Percentiles rank a stretch among this genome's conserved stretches.
Evolutionary conservation across 208 protist species (phyloP).

Genomic region (Jaenimonas drosophilae): DNA sequence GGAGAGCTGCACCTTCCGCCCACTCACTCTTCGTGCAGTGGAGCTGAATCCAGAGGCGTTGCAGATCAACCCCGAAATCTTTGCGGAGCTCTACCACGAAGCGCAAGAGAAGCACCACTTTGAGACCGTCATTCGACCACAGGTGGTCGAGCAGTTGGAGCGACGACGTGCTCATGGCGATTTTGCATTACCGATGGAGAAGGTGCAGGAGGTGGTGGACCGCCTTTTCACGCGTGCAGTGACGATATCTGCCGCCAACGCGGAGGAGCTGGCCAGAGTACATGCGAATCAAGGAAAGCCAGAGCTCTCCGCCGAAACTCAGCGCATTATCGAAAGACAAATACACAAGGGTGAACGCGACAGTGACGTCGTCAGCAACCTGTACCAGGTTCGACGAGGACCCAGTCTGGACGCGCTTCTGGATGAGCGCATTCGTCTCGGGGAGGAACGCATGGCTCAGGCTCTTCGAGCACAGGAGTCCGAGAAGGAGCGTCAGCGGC

Average conservation of each 20-base stretch:
- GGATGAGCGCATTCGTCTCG: conserved; percentile 8
- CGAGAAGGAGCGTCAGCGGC: conserved; percentile 13
- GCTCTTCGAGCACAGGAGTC: conserved; percentile 11
- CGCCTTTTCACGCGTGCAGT: conserved; percentile 39
- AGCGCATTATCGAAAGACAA: conserved; percentile 50
- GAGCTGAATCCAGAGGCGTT: conserved; percentile 20
- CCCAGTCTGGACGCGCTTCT: conserved; percentile 4
- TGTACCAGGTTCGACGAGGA: conserved; percentile 17
- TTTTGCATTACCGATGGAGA: conserved; percentile 8
- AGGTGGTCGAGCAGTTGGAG: conserved; percentile 49
- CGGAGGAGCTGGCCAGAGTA: not conserved
- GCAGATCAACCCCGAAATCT: conserved; percentile 18
- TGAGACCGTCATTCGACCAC: conserved; percentile 26
- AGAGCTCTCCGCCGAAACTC: conserved; percentile 23
- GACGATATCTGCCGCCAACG: conserved; percentile 6
- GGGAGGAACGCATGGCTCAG: conserved; percentile 15
- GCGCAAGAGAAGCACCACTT: conserved; percentile 46
- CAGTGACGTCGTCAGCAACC: conserved; percentile 20
- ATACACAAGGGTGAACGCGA: conserved; percentile 23
- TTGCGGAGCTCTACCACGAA: conserved; percentile 50
- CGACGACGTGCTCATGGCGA: conserved; percentile 1
- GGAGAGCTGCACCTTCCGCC: conserved; percentile 72
- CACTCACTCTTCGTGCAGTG: conserved; percentile 48
- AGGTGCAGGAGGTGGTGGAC: conserved; percentile 48
- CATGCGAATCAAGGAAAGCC: conserved; percentile 16